Percentiles rank a stretch among this genome's conserved stretches.
Conservation (phyloP, 2,329 filamentous ascomycete species). For the Aphanocladium album region DNA sequence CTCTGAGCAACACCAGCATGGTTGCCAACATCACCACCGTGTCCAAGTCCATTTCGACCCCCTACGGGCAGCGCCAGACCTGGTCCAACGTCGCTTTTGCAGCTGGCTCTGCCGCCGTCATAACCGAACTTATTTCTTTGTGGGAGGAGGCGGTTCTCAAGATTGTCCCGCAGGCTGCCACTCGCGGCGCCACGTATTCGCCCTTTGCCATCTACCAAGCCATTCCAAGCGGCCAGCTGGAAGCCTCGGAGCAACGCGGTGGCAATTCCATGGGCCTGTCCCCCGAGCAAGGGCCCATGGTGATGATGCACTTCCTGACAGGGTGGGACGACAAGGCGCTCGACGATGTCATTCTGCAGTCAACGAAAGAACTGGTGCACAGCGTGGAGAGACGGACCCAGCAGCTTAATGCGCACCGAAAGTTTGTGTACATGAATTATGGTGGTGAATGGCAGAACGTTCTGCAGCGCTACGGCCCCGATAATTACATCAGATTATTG, state of each 20-base stretch:
- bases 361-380: slow-evolving; percentile 20
- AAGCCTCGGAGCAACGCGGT: slow-evolving; percentile 29
- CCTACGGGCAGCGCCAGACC: slow-evolving; percentile 23
- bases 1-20: slow-evolving; percentile 18
- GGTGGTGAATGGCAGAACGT: slow-evolving; percentile 33
- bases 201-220: slow-evolving; percentile 32
- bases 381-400: slow-evolving; percentile 21
- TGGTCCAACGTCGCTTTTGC: slow-evolving; percentile 26
- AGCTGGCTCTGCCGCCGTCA: slow-evolving; percentile 19
- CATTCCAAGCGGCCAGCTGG: slow-evolving; percentile 29
- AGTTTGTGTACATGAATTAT: slow-evolving; percentile 33
- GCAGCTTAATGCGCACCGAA: slow-evolving; percentile 22
- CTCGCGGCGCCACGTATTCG: slow-evolving; percentile 16
- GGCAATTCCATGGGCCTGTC: slow-evolving; percentile 38
- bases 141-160: slow-evolving; percentile 19
- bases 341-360: slow-evolving; percentile 26
- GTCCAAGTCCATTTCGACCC: slow-evolving; percentile 19
- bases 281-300: slow-evolving; percentile 27
- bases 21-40: slow-evolving; percentile 23
- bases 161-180: slow-evolving; percentile 12
- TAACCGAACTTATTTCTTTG: slow-evolving; percentile 24
- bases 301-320: slow-evolving; percentile 26
- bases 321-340: slow-evolving; percentile 22
- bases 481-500: slow-evolving; percentile 25
- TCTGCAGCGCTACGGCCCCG: slow-evolving; percentile 31